These are phyloP conservation scores for Naganishia cerealis DNA, from an alignment of 1,284 basidiomycete genomes.

Conservation along the genomic window DNA sequence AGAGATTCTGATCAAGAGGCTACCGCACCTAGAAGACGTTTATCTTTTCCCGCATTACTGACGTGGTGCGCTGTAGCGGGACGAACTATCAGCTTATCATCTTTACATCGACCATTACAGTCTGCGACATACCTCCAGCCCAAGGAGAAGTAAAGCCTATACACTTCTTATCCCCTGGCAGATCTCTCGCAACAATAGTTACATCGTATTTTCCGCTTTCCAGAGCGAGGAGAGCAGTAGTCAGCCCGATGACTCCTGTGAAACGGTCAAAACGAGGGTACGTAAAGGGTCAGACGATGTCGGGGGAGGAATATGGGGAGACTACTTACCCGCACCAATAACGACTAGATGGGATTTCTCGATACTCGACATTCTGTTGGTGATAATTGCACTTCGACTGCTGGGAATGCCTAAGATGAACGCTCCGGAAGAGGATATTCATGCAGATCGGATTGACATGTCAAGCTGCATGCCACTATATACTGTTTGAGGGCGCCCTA, in stretches of 20 bases:
- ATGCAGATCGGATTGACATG: no score
- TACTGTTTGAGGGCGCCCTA: no score
- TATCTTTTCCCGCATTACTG: slow-evolving; percentile 24
- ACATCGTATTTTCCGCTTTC: slow-evolving; percentile 54
- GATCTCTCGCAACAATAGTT: slow-evolving; percentile 62
- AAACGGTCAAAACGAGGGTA: neutral
- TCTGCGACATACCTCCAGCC: slow-evolving; percentile 56
- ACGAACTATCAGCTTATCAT: neutral
- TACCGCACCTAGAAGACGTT: slow-evolving; percentile 21
- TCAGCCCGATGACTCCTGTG: slow-evolving; percentile 31
- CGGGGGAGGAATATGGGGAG: neutral
- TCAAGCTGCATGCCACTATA: no score
- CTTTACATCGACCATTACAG: neutral
- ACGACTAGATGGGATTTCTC: slow-evolving; percentile 28
- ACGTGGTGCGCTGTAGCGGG: slow-evolving; percentile 26
- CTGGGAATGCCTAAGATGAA: no score
- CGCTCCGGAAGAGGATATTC: no score
- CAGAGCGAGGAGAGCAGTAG: slow-evolving; percentile 20
- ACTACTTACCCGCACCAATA: slow-evolving; percentile 29
- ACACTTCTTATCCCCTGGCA: slow-evolving; percentile 61
- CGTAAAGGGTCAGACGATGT: neutral
- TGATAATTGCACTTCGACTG: neutral
- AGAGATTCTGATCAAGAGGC: neutral
- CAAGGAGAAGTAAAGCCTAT: slow-evolving; percentile 65
- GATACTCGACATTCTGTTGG: neutral